Conservation (phyloP, 495 filamentous ascomycete genomes). For the Penicillium canescens region DNA sequence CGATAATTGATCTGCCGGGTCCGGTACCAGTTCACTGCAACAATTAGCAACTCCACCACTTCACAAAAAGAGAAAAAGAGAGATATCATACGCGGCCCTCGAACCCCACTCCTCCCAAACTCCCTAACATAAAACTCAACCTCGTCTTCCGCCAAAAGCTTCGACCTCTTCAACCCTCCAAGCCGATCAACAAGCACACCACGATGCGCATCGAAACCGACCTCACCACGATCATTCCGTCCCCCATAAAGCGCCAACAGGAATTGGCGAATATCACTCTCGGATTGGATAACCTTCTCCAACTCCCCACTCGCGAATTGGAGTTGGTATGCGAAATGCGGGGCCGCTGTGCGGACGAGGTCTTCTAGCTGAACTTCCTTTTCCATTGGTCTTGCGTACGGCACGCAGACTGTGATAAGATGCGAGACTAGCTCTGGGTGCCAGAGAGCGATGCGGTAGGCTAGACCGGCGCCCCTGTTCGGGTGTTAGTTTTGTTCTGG, state of each 20-base stretch:
- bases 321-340: constrained; percentile 83
- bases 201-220: constrained; percentile 50
- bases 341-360: constrained; percentile 56
- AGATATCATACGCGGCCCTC: constrained; percentile 62
- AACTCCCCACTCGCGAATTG: constrained; percentile 69
- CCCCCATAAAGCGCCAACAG: constrained; percentile 71
- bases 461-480: constrained; percentile 54
- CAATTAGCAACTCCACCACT: neutral
- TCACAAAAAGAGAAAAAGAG: neutral
- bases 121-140: constrained; percentile 74
- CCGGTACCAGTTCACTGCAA: constrained; percentile 78
- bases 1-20: constrained; percentile 68
- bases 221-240: constrained; percentile 50
- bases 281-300: constrained; percentile 56
- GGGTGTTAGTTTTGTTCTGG: neutral
- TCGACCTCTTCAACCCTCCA: constrained; percentile 42
- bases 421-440: constrained; percentile 69
- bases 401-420: constrained; percentile 79
- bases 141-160: constrained; percentile 65
- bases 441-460: constrained; percentile 66
- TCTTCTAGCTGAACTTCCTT: constrained; percentile 52
- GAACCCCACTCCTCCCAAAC: constrained; percentile 69
- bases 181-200: constrained; percentile 62
- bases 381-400: constrained; percentile 56
- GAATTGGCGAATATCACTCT: constrained; percentile 63